These are phyloP conservation scores for Fraxinus sp. DNA, from an alignment of 305 asterid genomes.

Conservation along the genomic window DNA sequence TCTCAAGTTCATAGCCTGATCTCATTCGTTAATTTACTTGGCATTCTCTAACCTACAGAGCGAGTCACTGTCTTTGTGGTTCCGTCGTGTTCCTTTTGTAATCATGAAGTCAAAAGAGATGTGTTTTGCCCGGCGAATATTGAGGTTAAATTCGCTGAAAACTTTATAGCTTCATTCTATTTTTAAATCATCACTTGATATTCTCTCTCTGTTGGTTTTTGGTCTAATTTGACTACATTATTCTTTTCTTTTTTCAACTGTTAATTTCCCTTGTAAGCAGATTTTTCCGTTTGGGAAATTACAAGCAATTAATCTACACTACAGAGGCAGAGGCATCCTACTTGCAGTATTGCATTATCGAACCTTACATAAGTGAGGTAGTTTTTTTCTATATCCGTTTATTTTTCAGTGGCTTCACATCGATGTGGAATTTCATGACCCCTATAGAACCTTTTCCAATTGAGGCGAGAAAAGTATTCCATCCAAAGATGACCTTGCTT, in stretches of 20 bases:
- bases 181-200: neutral
- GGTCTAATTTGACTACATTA: neutral
- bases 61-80: conserved; percentile 78
- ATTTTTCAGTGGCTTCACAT: neutral
- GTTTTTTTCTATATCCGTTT: neutral
- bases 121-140: conserved; percentile 69
- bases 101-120: conserved; percentile 71
- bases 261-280: conserved; percentile 33
- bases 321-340: conserved; percentile 74
- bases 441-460: neutral
- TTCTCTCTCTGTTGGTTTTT: neutral
- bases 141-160: conserved; percentile 47
- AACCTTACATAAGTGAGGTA: conserved; percentile 82
- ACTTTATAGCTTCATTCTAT: neutral
- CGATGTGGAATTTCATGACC: neutral
- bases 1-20: neutral
- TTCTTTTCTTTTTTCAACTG: conserved; percentile 18
- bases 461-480: neutral
- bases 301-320: conserved; percentile 57
- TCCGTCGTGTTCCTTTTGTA: conserved; percentile 54
- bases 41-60: conserved; percentile 44
- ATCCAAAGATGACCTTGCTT: neutral
- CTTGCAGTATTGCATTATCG: conserved; percentile 78
- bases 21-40: conserved; percentile 12
- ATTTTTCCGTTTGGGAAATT: conserved; percentile 72